Conservation (phyloP, 1,284 basidiomycete species). For the Heliocybe sulcata region DNA sequence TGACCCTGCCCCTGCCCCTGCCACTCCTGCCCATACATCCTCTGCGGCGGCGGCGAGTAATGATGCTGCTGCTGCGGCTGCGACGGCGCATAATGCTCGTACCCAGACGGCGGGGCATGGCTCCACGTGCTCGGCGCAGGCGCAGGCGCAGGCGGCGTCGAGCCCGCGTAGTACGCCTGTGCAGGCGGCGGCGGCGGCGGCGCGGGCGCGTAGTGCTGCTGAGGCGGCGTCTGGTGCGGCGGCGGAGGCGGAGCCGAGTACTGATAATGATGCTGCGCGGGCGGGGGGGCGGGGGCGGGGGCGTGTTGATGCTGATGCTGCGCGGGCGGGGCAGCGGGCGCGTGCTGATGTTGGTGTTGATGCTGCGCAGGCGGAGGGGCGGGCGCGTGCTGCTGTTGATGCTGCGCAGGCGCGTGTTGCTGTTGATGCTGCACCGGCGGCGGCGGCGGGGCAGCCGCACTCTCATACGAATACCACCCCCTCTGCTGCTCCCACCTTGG, state of each 20-base stretch:
- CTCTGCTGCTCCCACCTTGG: not conserved
- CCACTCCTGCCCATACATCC: not conserved
- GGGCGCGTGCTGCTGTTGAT: not conserved
- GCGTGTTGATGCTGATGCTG: not conserved
- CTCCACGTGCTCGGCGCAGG: not conserved
- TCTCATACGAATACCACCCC: not conserved
- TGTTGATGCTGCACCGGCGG: too few relatives aligned
- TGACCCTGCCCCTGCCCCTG: not conserved
- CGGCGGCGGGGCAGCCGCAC: not conserved
- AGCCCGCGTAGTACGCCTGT: not conserved
- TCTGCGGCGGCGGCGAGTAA: not conserved
- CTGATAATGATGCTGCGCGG: not conserved
- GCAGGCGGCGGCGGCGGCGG: not conserved
- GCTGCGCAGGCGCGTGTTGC: not conserved
- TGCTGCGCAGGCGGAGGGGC: not conserved
- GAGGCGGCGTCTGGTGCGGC: not conserved
- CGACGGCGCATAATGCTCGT: not conserved
- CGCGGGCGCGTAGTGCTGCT: not conserved
- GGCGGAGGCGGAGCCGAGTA: not conserved
- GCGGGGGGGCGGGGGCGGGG: not conserved
- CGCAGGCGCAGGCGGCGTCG: not conserved
- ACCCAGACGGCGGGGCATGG: not conserved
- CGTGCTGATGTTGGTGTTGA: too few relatives aligned
- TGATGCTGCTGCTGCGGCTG: not conserved
- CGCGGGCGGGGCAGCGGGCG: not conserved